Evolutionary conservation across 352 stramenopile genomes (phyloP).

Genomic region (Paralagenidium karlingii): DNA sequence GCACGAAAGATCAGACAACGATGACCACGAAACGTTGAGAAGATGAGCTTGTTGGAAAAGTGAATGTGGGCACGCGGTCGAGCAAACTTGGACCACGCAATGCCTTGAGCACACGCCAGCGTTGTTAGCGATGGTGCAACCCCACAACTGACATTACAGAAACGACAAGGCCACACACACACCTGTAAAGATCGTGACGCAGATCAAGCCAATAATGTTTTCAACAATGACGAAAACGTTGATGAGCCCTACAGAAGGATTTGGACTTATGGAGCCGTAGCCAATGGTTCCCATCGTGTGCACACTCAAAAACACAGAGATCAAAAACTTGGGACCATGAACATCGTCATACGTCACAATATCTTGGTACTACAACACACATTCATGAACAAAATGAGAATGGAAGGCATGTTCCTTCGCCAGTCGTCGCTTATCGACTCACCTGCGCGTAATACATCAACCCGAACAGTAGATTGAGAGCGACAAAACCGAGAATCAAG

Average conservation of each 20-base stretch:
- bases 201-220: constrained; percentile 58
- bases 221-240: constrained; percentile 73
- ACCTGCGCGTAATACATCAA: constrained; percentile 43
- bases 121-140: not conserved
- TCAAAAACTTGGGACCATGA: constrained; percentile 33
- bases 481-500: constrained; percentile 56
- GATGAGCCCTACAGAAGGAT: constrained; percentile 36
- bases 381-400: not conserved
- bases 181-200: constrained; percentile 75
- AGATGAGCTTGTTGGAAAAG: constrained; percentile 56
- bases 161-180: too few species aligned
- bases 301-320: constrained; percentile 71
- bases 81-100: constrained; percentile 79
- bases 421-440: too few species aligned
- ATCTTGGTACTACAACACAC: constrained; percentile 15
- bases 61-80: constrained; percentile 66
- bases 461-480: constrained; percentile 47
- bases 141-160: not conserved
- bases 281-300: constrained; percentile 74
- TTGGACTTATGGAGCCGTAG: constrained; percentile 58
- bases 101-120: constrained; percentile 14
- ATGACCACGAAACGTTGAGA: constrained; percentile 60
- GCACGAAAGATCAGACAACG: constrained; percentile 70
- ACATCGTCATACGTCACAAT: constrained; percentile 37
- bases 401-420: constrained; percentile 1